phyloP scores from a whole-genome alignment of 352 stramenopile genomes.

The Nothophytophthora sp. region DNA sequence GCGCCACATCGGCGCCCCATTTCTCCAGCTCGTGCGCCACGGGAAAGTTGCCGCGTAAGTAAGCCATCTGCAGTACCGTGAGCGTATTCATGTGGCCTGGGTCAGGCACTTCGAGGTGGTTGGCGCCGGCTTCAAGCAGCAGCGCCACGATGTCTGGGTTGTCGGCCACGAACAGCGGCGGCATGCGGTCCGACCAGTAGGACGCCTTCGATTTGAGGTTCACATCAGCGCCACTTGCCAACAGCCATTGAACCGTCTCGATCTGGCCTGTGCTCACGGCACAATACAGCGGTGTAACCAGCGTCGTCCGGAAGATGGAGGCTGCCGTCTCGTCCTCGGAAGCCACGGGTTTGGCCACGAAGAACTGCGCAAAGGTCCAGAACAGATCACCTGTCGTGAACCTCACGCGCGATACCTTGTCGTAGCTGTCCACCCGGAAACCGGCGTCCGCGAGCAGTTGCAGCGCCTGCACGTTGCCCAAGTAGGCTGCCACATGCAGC shows the following conservation, averaged over 20 bases:
- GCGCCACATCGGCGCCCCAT: conserved; percentile 69
- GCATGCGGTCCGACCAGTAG: conserved; percentile 62
- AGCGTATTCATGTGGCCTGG: conserved; percentile 71
- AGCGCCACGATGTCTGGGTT: conserved; percentile 65
- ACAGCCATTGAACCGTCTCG: conserved; percentile 52
- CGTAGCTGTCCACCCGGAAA: conserved; percentile 63
- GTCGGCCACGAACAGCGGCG: conserved; percentile 69
- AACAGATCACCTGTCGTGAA: conserved; percentile 84
- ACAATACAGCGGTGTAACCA: conserved; percentile 71
- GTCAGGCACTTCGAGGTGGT: conserved; percentile 69
- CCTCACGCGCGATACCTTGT: conserved; percentile 73
- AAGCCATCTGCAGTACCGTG: conserved; percentile 66
- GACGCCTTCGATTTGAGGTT: conserved; percentile 66
- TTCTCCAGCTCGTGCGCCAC: conserved; percentile 65
- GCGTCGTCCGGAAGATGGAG: conserved; percentile 69
- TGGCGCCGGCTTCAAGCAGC: conserved; percentile 62
- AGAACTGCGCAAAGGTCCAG: conserved; percentile 69
- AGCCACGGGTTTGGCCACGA: conserved; percentile 50
- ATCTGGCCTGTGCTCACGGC: conserved; percentile 67
- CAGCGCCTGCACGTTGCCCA: conserved; percentile 67
- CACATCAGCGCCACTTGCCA: conserved; percentile 54
- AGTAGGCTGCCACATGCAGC: conserved; percentile 69
- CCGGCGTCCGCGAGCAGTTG: conserved; percentile 50
- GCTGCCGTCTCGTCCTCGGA: conserved; percentile 50
- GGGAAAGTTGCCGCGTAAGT: conserved; percentile 65